Evolutionary conservation across 495 filamentous ascomycete species (phyloP), one percentile per base, ranked within the genome.

Genomic region (Trichodelitschia bisporula): DNA sequence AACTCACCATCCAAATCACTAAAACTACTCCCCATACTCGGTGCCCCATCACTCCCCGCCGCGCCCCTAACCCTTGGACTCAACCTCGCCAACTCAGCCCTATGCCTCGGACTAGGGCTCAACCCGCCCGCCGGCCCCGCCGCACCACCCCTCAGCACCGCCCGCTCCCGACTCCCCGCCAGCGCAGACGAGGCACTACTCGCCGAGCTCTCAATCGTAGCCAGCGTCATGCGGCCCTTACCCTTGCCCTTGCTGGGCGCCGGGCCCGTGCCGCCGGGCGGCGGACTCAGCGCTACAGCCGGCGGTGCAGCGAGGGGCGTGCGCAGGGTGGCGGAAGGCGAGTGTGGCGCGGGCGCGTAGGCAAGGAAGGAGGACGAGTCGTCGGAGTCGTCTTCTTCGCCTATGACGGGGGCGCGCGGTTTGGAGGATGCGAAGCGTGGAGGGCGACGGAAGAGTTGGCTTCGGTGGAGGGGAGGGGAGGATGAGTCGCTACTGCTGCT

Each of bases 11-110:
- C 89, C 17, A 97, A 57, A 55, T 97, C 86, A 49, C 83, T 92
- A 45, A 90, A 97, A 47, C 83, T 92, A 45, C 82, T 92, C 1
- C 84, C 80, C 76, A 95, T 95, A 40, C 89, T 97, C 0, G 82
- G 86, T 1, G 77, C 82, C 30, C 58, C 80, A 36, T 90, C 80
- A 40, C 79, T 90, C 4, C 68, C 61, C 65, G 59, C 10, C 55
- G 62, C 18, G 58, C 61, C 8, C 58, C 53, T 40, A 11, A 26
- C 1, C 14, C 54, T 54, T 1, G 65, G 64, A 40, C 64, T 73
- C 11, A 60, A 53, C n/a, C 58, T 60, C 3, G 61, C 48, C 15
- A 68, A 40, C 35, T 71, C 67, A 2, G 57, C 56, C 0, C 61
- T 53, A 12, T 69, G 59, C 16, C 62, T 59, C 0, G 72, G 65